These are phyloP conservation scores for Ascochyta lentis DNA, from an alignment of 2,329 filamentous ascomycete genomes.

Conservation along the genomic window DNA sequence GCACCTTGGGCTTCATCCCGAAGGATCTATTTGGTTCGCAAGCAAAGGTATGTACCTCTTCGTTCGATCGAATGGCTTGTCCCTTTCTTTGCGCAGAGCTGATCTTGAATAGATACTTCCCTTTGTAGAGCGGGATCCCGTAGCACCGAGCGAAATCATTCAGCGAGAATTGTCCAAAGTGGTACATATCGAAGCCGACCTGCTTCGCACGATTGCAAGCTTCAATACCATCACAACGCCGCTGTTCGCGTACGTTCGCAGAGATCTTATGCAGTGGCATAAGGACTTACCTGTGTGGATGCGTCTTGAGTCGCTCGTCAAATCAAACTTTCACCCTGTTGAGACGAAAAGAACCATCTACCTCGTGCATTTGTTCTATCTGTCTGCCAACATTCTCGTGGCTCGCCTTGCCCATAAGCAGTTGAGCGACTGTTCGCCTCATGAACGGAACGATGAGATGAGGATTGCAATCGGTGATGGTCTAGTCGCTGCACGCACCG, in stretches of 20 bases:
- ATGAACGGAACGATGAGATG: neutral
- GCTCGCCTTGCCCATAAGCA: neutral
- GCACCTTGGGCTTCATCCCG: neutral
- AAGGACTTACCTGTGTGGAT: neutral
- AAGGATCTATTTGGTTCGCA: neutral
- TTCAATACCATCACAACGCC: neutral
- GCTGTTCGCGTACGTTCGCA: neutral
- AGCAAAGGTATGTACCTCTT: no score
- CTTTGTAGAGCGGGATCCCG: no score
- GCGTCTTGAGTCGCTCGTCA: neutral
- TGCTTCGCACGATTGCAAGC: neutral
- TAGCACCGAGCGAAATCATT: neutral
- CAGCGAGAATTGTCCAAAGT: neutral
- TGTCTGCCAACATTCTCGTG: neutral
- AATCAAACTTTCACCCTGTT: neutral
- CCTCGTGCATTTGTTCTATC: neutral
- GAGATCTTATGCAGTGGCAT: neutral
- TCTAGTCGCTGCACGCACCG: neutral
- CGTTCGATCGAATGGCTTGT: no score
- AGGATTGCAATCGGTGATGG: neutral
- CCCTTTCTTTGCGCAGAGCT: no score
- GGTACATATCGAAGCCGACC: neutral
- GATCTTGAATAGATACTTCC: no score
- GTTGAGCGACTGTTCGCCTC: neutral
- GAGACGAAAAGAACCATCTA: neutral